Conservation (phyloP, 352 stramenopile species). For the Phytophthora syringae region DNA sequence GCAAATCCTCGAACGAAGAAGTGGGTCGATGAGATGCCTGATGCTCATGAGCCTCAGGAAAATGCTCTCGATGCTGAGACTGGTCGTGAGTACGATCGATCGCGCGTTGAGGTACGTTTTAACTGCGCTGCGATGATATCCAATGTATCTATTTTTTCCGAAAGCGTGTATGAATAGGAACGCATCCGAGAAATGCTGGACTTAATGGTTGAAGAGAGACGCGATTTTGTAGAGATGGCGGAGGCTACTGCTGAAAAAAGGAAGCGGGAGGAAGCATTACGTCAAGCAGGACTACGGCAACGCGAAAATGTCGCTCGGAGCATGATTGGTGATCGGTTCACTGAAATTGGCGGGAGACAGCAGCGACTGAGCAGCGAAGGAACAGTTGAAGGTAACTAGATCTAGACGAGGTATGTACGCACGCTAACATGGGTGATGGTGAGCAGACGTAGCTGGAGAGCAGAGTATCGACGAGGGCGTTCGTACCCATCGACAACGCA, state of each 20-base stretch:
- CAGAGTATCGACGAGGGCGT: background rate
- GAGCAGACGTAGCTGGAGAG: background rate
- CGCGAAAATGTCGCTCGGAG: background rate
- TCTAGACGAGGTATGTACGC: too few species aligned
- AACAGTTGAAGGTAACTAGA: background rate
- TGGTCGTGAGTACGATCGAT: background rate
- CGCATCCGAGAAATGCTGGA: background rate
- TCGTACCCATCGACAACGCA: background rate
- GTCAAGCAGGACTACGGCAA: background rate
- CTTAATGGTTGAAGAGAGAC: background rate
- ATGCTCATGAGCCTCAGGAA: background rate
- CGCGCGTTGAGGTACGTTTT: background rate
- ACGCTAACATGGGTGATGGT: background rate
- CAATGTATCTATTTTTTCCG: background rate
- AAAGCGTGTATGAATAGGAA: background rate
- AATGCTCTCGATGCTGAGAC: background rate
- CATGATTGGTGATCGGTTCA: background rate
- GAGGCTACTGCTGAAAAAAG: background rate
- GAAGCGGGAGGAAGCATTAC: background rate
- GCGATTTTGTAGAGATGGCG: background rate
- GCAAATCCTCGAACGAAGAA: slow-evolving; percentile 1
- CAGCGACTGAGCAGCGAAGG: background rate
- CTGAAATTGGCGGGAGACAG: background rate
- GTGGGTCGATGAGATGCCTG: background rate
- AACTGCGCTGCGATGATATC: too few species aligned